Conservation (phyloP, 2,329 filamentous ascomycete genomes). For the Sporothrix sp. region DNA sequence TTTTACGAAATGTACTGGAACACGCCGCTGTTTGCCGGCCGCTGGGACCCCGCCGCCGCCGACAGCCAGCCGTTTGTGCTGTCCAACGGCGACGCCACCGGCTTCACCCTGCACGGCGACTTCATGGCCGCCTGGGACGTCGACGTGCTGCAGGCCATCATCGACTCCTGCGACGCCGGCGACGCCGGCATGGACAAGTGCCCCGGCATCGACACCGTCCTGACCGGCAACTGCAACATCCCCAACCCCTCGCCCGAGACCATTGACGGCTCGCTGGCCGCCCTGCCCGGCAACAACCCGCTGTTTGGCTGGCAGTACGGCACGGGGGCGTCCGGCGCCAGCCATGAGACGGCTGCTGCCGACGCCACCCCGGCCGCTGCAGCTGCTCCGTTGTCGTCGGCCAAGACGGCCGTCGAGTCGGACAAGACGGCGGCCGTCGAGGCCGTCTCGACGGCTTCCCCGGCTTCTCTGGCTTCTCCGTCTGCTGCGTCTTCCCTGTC, state of each 20-base stretch:
- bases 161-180: conserved; percentile 55
- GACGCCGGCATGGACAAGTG: conserved; percentile 53
- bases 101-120: conserved; percentile 61
- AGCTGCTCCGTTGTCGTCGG: not conserved
- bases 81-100: conserved; percentile 59
- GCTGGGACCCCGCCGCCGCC: conserved; percentile 44
- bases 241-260: conserved; percentile 36
- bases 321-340: too few relatives aligned
- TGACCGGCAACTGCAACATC: conserved; percentile 42
- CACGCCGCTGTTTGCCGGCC: conserved; percentile 40
- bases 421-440: too few relatives aligned
- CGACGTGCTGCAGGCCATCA: conserved; percentile 52
- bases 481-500: not conserved
- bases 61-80: conserved; percentile 57
- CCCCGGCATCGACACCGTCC: conserved; percentile 43
- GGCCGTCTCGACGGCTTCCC: not conserved
- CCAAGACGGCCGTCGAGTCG: too few relatives aligned
- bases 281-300: conserved; percentile 47
- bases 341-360: too few relatives aligned
- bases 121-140: conserved; percentile 67
- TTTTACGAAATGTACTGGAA: conserved; percentile 54
- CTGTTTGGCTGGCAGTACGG: conserved; percentile 44
- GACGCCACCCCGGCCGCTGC: not conserved
- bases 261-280: conserved; percentile 33
- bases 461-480: not conserved